A percentile compares a stretch with the other conserved stretches of the same genome.
Evolutionary conservation across 805 yeast genomes (phyloP).

Genomic region (Kluyveromyces siamensis): DNA sequence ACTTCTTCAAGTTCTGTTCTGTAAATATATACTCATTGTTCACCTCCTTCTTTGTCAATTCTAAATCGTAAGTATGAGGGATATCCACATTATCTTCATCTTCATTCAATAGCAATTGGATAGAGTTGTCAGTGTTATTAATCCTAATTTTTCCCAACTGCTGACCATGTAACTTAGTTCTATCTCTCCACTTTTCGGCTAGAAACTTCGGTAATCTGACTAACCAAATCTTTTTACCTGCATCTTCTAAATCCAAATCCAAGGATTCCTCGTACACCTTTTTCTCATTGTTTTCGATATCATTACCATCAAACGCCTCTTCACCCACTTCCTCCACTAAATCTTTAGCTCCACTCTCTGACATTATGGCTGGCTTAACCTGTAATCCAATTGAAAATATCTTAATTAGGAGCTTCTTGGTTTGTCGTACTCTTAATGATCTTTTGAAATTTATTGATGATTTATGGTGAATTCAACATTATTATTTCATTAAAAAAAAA

Average conservation of each 20-base stretch:
- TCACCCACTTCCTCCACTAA: slow-evolving; percentile 31
- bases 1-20: slow-evolving; percentile 68
- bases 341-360: slow-evolving; percentile 31
- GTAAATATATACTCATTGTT: slow-evolving; percentile 81
- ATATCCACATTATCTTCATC: slow-evolving; percentile 39
- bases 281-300: slow-evolving; percentile 31
- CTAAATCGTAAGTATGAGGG: slow-evolving; percentile 79
- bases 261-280: slow-evolving; percentile 52
- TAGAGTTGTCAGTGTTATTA: slow-evolving; percentile 41
- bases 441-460: background rate
- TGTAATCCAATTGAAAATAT: background rate
- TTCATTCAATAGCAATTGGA: slow-evolving; percentile 50
- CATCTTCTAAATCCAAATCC: slow-evolving; percentile 59
- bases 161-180: slow-evolving; percentile 55
- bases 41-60: slow-evolving; percentile 69
- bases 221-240: slow-evolving; percentile 77
- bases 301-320: slow-evolving; percentile 38
- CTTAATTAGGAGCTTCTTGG: background rate
- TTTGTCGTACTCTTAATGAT: too few species aligned
- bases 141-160: slow-evolving; percentile 75
- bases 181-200: slow-evolving; percentile 70
- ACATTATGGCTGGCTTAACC: background rate
- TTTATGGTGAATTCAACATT: too few species aligned
- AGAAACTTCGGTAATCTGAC: slow-evolving; percentile 84
- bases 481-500: too few species aligned